A percentile compares a stretch with the other conserved stretches of the same genome.
Evolutionary conservation across 2,329 filamentous ascomycete species (phyloP).

Genomic region (Sporothrix mexicana): DNA sequence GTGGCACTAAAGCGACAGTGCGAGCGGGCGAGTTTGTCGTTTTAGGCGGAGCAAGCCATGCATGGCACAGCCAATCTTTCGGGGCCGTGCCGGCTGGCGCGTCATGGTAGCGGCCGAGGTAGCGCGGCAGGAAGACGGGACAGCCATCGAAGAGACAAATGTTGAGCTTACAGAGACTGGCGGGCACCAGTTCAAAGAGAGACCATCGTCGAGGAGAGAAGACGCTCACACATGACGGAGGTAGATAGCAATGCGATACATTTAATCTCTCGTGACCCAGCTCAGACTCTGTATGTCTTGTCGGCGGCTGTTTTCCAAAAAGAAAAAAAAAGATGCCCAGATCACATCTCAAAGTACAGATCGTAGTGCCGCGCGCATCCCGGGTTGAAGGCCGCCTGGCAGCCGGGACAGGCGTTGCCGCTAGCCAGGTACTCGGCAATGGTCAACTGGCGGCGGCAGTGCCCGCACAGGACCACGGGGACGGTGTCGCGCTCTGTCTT

Average conservation of each 20-base stretch:
- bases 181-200: not conserved
- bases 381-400: conserved; percentile 31
- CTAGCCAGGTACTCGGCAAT: conserved; percentile 30
- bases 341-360: conserved; percentile 33
- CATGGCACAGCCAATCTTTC: not conserved
- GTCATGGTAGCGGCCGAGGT: conserved; percentile 11
- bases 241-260: too few relatives aligned
- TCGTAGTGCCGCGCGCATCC: conserved; percentile 34
- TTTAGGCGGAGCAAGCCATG: not conserved
- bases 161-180: not conserved
- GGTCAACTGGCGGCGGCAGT: conserved; percentile 31
- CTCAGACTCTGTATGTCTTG: too few relatives aligned
- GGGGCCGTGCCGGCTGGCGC: not conserved
- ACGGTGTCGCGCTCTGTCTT: conserved; percentile 9
- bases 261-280: too few relatives aligned
- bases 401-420: conserved; percentile 29
- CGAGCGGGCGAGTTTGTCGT: not conserved
- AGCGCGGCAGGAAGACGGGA: not conserved
- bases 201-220: not conserved
- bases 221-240: too few relatives aligned
- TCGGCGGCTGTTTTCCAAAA: too few relatives aligned
- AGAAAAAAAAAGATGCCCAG: too few relatives aligned
- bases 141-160: not conserved
- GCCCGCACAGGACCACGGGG: conserved; percentile 29
- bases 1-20: not conserved